Evolutionary conservation across 2,329 filamentous ascomycete species (phyloP), one percentile per base, ranked within the genome.

Genomic region (Ambrosiella cleistominuta): DNA sequence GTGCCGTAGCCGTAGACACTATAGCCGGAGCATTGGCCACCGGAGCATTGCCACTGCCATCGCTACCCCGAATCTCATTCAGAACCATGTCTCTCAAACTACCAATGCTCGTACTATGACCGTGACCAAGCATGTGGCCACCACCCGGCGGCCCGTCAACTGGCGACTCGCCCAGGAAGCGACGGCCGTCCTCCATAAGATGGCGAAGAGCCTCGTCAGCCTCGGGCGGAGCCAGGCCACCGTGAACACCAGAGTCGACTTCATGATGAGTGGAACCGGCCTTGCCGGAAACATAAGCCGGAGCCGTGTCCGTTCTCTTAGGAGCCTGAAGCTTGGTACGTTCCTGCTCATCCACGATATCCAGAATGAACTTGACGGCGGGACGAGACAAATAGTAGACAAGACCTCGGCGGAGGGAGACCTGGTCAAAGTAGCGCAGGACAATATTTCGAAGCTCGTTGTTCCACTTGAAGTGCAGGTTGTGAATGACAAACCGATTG

Each of bases 381-480:
- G 89, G 83, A 52, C 91, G 82, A 9, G 94, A 97, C 72, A 97
- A 85, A 70, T 98, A 98, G 72, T 98, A 98, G 37, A 98, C 84
- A 66, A 98, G 97, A 56, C 93, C 94, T 64, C 93, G 83, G 56
- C 93, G 81, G 70, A 98, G 94, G 67, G 90, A 89, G 65, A 95
- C 93, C 73, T 98, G 93, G 67, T 98, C 93, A 62, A 93, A 94
- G 68, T 98, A 98, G 27, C 93, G 87, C 45, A 98, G 78, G 54
- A 98, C 93, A 65, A 96, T 96, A 66, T 98, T 97, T 60, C 93
- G 82, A 42, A 98, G 72, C 9, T 90, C 81, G 65, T 98, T 98
- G 72, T 95, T 97, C 93, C 93, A 98, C 70, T 98, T 98, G 59
- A 98, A 74, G 66, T 98, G 93, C 67, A 94, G 80, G 65, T 98